Evolutionary conservation across 192 early-diverging fungal genomes (phyloP), one percentile per base, ranked within the genome.

Genomic region (Podochytrium sp.): DNA sequence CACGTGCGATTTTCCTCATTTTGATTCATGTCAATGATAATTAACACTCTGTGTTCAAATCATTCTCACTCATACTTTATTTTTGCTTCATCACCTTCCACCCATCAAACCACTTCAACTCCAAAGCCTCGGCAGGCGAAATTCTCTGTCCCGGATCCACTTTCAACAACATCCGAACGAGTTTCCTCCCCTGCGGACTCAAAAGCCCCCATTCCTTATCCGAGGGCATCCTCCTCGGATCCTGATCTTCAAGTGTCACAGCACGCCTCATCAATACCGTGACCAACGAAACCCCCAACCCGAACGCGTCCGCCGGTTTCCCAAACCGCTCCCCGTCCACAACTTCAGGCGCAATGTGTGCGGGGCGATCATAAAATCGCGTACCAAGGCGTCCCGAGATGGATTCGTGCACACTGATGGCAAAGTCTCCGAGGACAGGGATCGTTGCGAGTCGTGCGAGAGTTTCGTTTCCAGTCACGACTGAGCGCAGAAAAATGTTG

Each of bases 301-400:
- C 72, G 41, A 65, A 74, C 35, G 42, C 32, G 37, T 74, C 72
- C 18, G 42, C 49, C 2, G 60, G 30, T 50, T 65, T 62, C 16
- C 25, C 33, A 49, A 65, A 74, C 20, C 60, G 62, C 20, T n/a
- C 34, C 4, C 60, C 60, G 43, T 74, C 50, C 5, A 72, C 53
- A 37, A 74, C 58, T 30, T 74, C 72, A 5, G 72, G 72, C 20
- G 72, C 72, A 74, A 74, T 74, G 35, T 74, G 61, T 12, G 50
- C 16, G 2, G 59, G 61, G 10, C 58, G 37, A 7, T 43, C 5
- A 4, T n/a, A 35, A 47, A 72, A 58, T 34, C 41, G 23, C 3
- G 70, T 23, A 29, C 39, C 57, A 18, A 74, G 18, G 7, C 61
- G 10, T 2, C 72, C 72, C 14, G 42, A 64, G 25, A n/a, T 25